Evolutionary conservation across 805 yeast genomes (phyloP), one percentile per base, ranked within the genome.

Genomic region (Candida loeiensis): DNA sequence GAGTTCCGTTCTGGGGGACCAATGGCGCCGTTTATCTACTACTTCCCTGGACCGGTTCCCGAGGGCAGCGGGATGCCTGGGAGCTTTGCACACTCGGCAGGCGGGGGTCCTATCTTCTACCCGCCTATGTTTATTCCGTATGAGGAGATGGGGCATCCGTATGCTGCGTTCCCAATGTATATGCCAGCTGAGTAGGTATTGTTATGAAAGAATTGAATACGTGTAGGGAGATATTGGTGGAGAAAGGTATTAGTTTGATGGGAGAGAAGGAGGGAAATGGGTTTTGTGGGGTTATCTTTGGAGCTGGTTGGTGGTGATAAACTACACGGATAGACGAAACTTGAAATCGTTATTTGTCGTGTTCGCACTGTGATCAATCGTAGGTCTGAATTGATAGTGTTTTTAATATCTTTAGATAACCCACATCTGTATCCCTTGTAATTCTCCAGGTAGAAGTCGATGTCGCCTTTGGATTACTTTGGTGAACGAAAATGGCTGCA

Each of bases 61-160:
- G 38, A 28, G 9, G 18, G 32, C 13, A 6, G 32, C 18, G 24
- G 30, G 15, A 19, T 31, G 16, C n/a, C n/a, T n/a, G n/a, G n/a
- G n/a, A n/a, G 26, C 11, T 37, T 30, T 25, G 30, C 40, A 4
- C 40, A 31, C 2, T 16, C 28, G 5, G 13, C 36, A 7, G 36
- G 34, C 6, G 34, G 20, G 12, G 19, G 27, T 6, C 24, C 18
- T 7, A 37, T 53, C 6, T 54, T 45, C 22, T 51, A 54, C 34
- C 61, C 62, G 20, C 60, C 58, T 35, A 58, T 58, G 29, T 53
- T 46, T 31, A 45, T 46, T 34, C 53, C 58, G 2, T 56, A 52
- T 37, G 66, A 58, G 16, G 31, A 36, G 16, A 52, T 53, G 27
- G 47, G 39, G 13, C 22, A 34, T 6, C 36, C 42, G 2, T 41